Evolutionary conservation across 345 rosid genomes (phyloP).

Genomic region (Pistacia integerrima): DNA sequence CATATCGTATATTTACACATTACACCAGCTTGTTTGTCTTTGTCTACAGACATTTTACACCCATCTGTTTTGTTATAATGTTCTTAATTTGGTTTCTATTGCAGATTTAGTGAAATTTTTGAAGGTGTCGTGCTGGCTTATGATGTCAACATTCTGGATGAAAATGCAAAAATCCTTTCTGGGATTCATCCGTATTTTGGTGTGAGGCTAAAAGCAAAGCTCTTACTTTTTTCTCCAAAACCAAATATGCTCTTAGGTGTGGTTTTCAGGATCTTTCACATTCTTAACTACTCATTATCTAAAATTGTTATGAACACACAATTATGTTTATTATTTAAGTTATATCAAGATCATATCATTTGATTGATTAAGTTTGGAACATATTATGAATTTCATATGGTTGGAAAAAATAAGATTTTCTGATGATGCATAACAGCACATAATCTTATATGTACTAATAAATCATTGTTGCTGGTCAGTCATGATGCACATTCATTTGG

Average conservation of each 20-base stretch:
- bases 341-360: background rate
- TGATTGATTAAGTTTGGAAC: background rate
- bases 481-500: slow-evolving; percentile 9
- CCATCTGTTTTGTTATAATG: background rate
- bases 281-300: background rate
- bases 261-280: background rate
- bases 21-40: background rate
- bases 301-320: background rate
- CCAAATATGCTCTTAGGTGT: slow-evolving; percentile 71
- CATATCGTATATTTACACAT: background rate
- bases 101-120: slow-evolving; percentile 65
- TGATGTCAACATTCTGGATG: slow-evolving; percentile 48
- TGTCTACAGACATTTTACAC: background rate
- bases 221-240: slow-evolving; percentile 77
- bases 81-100: slow-evolving; percentile 12
- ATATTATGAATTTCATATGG: background rate
- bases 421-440: background rate
- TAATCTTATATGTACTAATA: background rate
- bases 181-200: slow-evolving; percentile 71
- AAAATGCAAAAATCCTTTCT: slow-evolving; percentile 58
- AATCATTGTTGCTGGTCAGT: background rate
- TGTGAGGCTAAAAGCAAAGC: slow-evolving; percentile 52
- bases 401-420: too few species aligned
- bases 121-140: slow-evolving; percentile 81
- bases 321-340: background rate